These are phyloP conservation scores for Skeletonema grethae DNA, from an alignment of 108 stramenopile species.

Conservation along the genomic window DNA sequence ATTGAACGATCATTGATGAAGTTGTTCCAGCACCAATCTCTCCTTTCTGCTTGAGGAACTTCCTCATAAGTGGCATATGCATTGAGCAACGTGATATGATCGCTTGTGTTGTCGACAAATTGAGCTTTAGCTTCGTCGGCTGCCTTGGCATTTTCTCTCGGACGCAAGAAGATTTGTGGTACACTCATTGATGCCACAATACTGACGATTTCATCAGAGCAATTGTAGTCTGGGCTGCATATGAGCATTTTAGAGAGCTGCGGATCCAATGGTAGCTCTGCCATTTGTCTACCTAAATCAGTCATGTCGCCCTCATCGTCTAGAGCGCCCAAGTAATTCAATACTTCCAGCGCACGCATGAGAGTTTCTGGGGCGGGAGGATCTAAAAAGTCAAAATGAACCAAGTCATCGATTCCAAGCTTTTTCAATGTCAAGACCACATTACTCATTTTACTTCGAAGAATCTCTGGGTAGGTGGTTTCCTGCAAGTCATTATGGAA, in stretches of 20 bases:
- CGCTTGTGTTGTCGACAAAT: slow-evolving; percentile 94
- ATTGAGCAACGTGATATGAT: slow-evolving; percentile 96
- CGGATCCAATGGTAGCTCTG: slow-evolving; percentile 92
- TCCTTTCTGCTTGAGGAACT: slow-evolving; percentile 78
- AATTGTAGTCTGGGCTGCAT: slow-evolving; percentile 92
- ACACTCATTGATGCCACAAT: slow-evolving; percentile 97
- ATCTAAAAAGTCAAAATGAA: slow-evolving; percentile 99
- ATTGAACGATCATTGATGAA: slow-evolving; percentile 96
- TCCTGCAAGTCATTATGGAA: slow-evolving; percentile 97
- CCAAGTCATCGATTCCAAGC: slow-evolving; percentile 97
- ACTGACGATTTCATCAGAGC: slow-evolving; percentile 95
- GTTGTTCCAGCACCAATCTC: slow-evolving; percentile 99
- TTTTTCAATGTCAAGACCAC: slow-evolving; percentile 97
- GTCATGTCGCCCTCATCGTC: slow-evolving; percentile 99
- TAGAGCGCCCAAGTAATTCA: slow-evolving; percentile 97
- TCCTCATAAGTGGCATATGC: slow-evolving; percentile 92
- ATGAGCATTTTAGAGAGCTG: slow-evolving; percentile 95
- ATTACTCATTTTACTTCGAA: slow-evolving; percentile 91
- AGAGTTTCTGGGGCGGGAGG: slow-evolving; percentile 99
- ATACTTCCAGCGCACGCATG: slow-evolving; percentile 97
- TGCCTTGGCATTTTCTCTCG: slow-evolving; percentile 91
- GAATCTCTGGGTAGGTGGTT: slow-evolving; percentile 98
- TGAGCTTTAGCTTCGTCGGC: slow-evolving; percentile 99
- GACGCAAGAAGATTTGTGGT: slow-evolving; percentile 96
- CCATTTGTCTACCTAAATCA: slow-evolving; percentile 96